Base-by-base conservation (phyloP, 1,284 basidiomycete species). In the Ganoderma leucocontextum region DNA sequence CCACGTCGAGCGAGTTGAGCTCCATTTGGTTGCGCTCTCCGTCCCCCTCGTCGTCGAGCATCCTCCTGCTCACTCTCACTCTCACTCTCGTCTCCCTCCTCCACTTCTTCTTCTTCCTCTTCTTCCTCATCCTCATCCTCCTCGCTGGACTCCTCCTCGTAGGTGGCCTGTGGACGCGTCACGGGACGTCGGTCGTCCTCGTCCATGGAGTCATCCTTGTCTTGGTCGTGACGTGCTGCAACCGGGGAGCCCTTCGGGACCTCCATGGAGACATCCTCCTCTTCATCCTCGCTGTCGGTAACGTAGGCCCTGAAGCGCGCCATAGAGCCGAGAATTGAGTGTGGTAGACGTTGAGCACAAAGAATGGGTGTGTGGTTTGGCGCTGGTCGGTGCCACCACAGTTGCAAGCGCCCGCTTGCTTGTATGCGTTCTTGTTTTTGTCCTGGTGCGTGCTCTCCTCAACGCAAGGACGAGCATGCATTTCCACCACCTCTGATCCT, bases 231-330 rank as follows among this genome's bases (percentile, higher is more conserved):
- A n/a, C n/a, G n/a, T n/a, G n/a, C n/a, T n/a, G n/a, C n/a, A n/a
- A n/a, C n/a, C n/a, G n/a, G n/a, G n/a, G n/a, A n/a, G n/a, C n/a
- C n/a, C n/a, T n/a, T n/a, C n/a, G n/a, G n/a, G n/a, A n/a, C n/a
- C n/a, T 69, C 65, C 67, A 73, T 72, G 5, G 70, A 70, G 2
- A 62, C 72, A 33, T 71, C 72, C 22, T 70, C 71, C 13, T 76
- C 76, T 4, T 76, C 75, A 4, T 75, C 74, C 29, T 77, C 76
- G 64, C 76, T 77, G 66, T 76, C 74, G 12, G 70, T 72, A 0
- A 71, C 68, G 58, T 75, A 76, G 2, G 76, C 76, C 64, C 75
- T 74, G 57, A 76, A 78, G 25, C 75, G 74, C 36, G 73, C 70
- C 73, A 76, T 77, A 13, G 35, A 35, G 35, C 29, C 41, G 53